Evolutionary conservation across 2,329 filamentous ascomycete species (phyloP), one percentile per base, ranked within the genome.

Genomic region (Exophiala aquamarina): DNA sequence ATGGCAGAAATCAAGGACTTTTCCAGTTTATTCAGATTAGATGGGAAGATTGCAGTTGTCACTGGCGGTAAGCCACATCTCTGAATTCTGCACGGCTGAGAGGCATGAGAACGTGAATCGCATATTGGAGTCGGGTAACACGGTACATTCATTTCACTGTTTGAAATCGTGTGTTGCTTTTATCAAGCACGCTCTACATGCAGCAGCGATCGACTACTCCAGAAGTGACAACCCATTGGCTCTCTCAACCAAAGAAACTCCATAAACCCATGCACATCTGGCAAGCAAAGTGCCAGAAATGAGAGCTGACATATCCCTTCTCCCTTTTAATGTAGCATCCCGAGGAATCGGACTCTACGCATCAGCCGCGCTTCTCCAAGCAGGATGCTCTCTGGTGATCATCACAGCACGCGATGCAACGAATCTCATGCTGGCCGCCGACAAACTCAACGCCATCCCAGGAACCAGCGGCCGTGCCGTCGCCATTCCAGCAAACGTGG

Each of bases 271-370:
- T n/a, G n/a, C n/a, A n/a, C n/a, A n/a, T n/a, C n/a, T n/a, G n/a
- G n/a, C n/a, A n/a, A n/a, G n/a, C n/a, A n/a, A n/a, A n/a, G n/a
- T n/a, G n/a, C n/a, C n/a, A n/a, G n/a, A n/a, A n/a, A n/a, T n/a
- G n/a, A n/a, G n/a, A 31, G 17, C 40, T 39, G 23, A 14, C 28
- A n/a, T 7, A 17, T 31, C 6, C 6, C 6, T n/a, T 15, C 14
- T 4, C 8, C 21, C 2, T 18, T 40, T 10, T 10, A 13, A 17
- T 35, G 11, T 35, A 55, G 50, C 47, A 23, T 53, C 41, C 29
- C 43, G 70, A 67, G 70, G 41, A 67, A 50, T 50, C 14, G 52
- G 52, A 14, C 46, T 52, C n/a, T 47, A 55, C 31, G 40, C 38
- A 14, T 50, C 52, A 4, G 44, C 52, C 1, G 49, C 41, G 10